These are phyloP conservation scores for Russula sp. DNA, from an alignment of 768 basidiomycete species.

Conservation along the genomic window DNA sequence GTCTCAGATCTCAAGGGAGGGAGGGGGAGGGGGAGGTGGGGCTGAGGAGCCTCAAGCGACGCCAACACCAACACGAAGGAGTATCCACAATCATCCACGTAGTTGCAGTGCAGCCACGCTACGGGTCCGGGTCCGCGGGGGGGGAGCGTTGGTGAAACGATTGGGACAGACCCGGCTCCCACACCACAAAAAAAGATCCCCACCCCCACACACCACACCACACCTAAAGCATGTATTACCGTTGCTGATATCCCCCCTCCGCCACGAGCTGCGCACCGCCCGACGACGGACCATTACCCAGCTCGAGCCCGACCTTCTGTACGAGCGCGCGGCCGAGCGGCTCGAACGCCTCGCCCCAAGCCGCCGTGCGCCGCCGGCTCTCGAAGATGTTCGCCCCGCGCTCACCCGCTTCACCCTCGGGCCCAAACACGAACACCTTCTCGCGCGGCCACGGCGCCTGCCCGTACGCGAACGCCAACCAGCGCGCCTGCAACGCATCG, in stretches of 20 bases:
- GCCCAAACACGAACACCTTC: constrained; percentile 73
- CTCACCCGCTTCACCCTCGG: constrained; percentile 76
- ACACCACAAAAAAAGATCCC: too few species aligned
- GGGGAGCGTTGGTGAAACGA: too few species aligned
- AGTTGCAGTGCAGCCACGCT: too few species aligned
- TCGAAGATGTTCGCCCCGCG: constrained; percentile 58
- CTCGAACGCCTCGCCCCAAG: constrained; percentile 61
- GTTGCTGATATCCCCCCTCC: background rate
- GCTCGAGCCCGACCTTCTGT: constrained; percentile 66
- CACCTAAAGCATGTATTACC: background rate
- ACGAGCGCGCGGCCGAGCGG: constrained; percentile 60
- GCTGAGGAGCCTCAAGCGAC: too few species aligned
- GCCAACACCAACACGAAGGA: too few species aligned
- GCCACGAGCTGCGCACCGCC: constrained; percentile 12
- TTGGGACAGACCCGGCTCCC: too few species aligned
- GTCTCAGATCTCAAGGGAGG: too few species aligned
- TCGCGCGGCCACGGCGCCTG: constrained; percentile 64
- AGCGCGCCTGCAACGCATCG: constrained; percentile 63
- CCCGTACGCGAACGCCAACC: constrained; percentile 70
- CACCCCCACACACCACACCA: too few species aligned
- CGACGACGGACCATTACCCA: constrained; percentile 61
- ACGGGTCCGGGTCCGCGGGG: too few species aligned
- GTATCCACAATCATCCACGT: too few species aligned
- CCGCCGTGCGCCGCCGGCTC: constrained; percentile 47
- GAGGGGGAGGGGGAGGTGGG: too few species aligned